Conservation (phyloP, 345 rosid species). For the Firmiana major region DNA sequence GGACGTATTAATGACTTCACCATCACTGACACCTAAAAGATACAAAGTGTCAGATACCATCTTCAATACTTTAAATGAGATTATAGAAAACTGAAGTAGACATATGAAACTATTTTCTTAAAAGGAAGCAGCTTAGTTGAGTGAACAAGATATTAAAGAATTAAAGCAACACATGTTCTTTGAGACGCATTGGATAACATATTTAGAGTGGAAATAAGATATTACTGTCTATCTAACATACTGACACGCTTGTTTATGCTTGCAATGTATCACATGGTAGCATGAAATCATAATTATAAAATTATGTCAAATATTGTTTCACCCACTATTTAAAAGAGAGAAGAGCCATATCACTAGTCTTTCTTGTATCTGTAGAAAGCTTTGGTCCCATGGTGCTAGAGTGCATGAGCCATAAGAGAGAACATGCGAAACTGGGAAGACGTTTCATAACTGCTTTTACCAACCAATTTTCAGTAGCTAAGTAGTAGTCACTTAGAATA, state of each 20-base stretch:
- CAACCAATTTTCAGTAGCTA: neutral
- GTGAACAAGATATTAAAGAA: neutral
- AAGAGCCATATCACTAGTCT: neutral
- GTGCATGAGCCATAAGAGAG: neutral
- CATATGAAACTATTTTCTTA: neutral
- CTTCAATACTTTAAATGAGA: neutral
- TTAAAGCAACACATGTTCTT: neutral
- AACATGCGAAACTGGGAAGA: neutral
- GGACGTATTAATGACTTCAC: slow-evolving; percentile 47
- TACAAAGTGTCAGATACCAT: slow-evolving; percentile 4
- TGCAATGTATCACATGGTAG: neutral
- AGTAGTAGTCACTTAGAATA: neutral
- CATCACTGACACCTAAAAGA: slow-evolving; percentile 36
- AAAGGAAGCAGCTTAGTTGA: neutral
- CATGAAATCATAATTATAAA: neutral
- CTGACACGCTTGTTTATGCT: neutral
- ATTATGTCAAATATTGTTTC: neutral
- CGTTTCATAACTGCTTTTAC: neutral
- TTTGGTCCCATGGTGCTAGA: neutral
- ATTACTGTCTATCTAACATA: neutral
- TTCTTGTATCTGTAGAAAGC: neutral
- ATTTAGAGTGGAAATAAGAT: neutral
- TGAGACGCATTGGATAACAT: neutral
- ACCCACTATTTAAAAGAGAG: neutral
- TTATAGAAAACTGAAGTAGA: neutral